Evolutionary conservation across 2,329 filamentous ascomycete species (phyloP), one percentile per base, ranked within the genome.

Genomic region (Xylariaceae sp.): DNA sequence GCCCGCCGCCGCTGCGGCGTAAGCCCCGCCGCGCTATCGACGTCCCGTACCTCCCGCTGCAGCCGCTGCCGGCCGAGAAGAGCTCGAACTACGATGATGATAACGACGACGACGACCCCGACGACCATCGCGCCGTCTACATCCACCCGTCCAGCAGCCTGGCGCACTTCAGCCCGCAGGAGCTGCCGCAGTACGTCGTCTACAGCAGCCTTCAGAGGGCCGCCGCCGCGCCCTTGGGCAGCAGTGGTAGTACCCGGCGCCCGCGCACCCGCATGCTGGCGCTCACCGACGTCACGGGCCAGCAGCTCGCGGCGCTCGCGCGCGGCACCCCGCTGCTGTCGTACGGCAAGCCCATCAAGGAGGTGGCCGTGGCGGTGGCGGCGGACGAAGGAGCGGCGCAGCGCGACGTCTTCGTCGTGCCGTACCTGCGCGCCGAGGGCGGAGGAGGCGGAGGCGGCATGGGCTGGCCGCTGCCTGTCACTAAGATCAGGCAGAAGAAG

Each of bases 321-420:
- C 82, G 87, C 54, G 85, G 84, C 0, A 96, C 92, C 10, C 85
- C 88, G 31, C 64, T 98, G 34, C 58, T 96, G 15, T 75, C 75
- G 23, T 88, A 90, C 46, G 85, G 87, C 3, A 96, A 96, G 64
- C 90, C 92, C 1, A 80, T 95, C 53, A 92, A 92, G 47, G 89
- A 92, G 65, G 74, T 84, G 11, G 64, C 72, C 4, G n/a, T n/a
- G n/a, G n/a, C n/a, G n/a, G n/a, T n/a, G n/a, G n/a, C n/a, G n/a
- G 67, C 71, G 42, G 31, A 58, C 61, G 25, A 60, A 55, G 29
- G 26, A 7, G 33, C 53, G 16, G 64, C 54, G 39, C 61, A 61
- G 42, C 72, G 89, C 31, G 82, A 92, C 59, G 88, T 83, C 48
- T 93, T 84, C 75, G 83, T 94, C 3, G 75, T 90, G 44, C 81